These are phyloP conservation scores for Trichoderma semiorbis DNA, from an alignment of 2,329 filamentous ascomycete species.

Conservation along the genomic window DNA sequence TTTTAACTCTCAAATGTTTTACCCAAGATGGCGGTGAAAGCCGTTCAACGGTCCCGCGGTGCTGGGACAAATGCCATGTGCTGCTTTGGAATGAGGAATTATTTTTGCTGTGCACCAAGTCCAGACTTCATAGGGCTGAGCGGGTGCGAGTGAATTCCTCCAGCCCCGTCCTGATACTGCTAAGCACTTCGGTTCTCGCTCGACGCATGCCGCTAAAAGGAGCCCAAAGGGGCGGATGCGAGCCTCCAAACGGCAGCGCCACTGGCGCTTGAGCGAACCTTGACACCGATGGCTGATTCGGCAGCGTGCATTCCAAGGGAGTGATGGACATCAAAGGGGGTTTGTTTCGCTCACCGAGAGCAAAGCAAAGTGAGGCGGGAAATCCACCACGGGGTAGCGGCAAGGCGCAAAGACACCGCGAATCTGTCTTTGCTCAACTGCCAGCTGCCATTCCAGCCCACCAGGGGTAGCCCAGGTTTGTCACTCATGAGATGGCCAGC, in stretches of 20 bases:
- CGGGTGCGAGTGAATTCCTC: background rate
- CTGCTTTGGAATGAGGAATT: background rate
- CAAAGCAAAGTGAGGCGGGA: background rate
- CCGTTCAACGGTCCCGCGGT: background rate
- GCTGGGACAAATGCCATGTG: background rate
- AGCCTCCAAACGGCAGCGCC: constrained; percentile 1
- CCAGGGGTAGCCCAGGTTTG: background rate
- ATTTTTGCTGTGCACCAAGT: background rate
- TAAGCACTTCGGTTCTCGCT: background rate
- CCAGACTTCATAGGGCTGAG: constrained; percentile 17
- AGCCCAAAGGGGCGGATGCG: background rate
- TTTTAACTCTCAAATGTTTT: background rate
- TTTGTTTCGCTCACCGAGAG: background rate
- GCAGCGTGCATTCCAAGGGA: background rate
- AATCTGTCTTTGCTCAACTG: background rate
- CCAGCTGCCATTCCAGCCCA: background rate
- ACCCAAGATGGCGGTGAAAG: background rate
- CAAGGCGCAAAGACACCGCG: background rate
- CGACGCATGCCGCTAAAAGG: background rate
- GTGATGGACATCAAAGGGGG: background rate
- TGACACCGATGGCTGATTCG: background rate
- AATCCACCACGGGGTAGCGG: background rate
- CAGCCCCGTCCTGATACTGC: background rate
- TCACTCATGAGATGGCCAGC: background rate
- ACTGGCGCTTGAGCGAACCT: constrained; percentile 15